Conservation (phyloP, 1,284 basidiomycete species). For the Phellopilus nigrolimitatus region DNA sequence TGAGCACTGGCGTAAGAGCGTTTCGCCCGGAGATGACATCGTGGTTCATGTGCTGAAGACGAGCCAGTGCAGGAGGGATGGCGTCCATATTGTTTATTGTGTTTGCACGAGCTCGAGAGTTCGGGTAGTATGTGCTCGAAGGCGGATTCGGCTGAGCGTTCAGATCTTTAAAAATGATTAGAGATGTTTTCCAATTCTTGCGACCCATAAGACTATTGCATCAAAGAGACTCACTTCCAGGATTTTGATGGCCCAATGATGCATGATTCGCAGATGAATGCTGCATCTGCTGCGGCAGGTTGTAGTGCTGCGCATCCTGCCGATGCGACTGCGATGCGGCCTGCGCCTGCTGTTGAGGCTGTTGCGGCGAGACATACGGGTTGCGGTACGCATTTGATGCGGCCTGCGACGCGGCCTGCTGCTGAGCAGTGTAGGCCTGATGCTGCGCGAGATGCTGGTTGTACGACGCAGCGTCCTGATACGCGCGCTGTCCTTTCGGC, state of each 20-base stretch:
- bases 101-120: conserved; percentile 72
- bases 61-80: conserved; percentile 87
- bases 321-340: conserved; percentile 23
- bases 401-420: conserved; percentile 62
- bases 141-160: conserved; percentile 48
- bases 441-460: conserved; percentile 94
- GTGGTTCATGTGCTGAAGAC: conserved; percentile 84
- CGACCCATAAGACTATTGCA: too few species aligned
- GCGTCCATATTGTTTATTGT: conserved; percentile 88
- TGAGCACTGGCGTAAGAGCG: conserved; percentile 82
- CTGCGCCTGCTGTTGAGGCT: conserved; percentile 34
- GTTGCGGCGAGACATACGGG: conserved; percentile 56
- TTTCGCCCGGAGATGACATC: conserved; percentile 79
- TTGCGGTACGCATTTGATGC: conserved; percentile 65
- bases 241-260: conserved; percentile 4
- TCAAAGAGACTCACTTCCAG: conserved; percentile 6
- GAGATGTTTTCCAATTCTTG: too few species aligned
- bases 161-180: conserved; percentile 1
- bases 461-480: conserved; percentile 90
- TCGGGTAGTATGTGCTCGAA: conserved; percentile 65
- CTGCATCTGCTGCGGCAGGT: conserved; percentile 11
- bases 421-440: conserved; percentile 87
- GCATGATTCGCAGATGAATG: too few species aligned
- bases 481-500: conserved; percentile 76
- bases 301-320: conserved; percentile 15